Conservation (phyloP, 768 basidiomycete genomes). For the Termitomyces sp. region DNA sequence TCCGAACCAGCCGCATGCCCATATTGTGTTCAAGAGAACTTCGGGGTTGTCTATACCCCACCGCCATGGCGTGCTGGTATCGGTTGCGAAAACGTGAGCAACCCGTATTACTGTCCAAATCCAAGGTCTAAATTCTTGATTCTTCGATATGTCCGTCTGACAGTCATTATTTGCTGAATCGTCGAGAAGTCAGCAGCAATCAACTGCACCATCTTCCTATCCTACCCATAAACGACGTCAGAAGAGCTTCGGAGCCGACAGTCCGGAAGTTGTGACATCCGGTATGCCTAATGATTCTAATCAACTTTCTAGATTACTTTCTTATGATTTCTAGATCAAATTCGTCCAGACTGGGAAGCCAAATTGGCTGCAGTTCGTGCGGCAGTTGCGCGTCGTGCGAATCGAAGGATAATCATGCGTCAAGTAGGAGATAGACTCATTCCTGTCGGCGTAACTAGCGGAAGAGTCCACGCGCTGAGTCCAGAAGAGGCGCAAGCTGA, state of each 20-base stretch:
- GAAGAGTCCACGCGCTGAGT: conserved; percentile 66
- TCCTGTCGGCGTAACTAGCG: conserved; percentile 94
- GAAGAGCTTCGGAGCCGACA: conserved; percentile 85
- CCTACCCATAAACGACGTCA: conserved; percentile 69
- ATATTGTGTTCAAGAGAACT: conserved; percentile 96
- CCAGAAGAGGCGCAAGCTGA: conserved; percentile 52
- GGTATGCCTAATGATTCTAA: conserved; percentile 43
- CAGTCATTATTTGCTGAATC: conserved; percentile 49
- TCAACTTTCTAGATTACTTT: not conserved
- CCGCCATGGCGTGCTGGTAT: conserved; percentile 81
- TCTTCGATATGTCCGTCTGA: not conserved
- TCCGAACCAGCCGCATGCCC: conserved; percentile 97
- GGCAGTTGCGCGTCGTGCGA: conserved; percentile 92
- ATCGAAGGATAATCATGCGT: conserved; percentile 95
- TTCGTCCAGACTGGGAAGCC: conserved; percentile 97
- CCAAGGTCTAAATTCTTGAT: not conserved
- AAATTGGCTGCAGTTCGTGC: conserved; percentile 93
- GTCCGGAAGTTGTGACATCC: conserved; percentile 87
- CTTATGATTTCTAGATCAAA: conserved; percentile 63
- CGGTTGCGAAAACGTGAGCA: conserved; percentile 67
- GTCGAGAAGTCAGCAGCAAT: conserved; percentile 44
- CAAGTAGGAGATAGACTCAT: conserved; percentile 97
- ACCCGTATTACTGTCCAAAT: conserved; percentile 19
- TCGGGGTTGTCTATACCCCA: conserved; percentile 85
- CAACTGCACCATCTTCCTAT: conserved; percentile 30